phyloP scores from a whole-genome alignment of 768 basidiomycete genomes.

The Kwoniella mangroviensis region DNA sequence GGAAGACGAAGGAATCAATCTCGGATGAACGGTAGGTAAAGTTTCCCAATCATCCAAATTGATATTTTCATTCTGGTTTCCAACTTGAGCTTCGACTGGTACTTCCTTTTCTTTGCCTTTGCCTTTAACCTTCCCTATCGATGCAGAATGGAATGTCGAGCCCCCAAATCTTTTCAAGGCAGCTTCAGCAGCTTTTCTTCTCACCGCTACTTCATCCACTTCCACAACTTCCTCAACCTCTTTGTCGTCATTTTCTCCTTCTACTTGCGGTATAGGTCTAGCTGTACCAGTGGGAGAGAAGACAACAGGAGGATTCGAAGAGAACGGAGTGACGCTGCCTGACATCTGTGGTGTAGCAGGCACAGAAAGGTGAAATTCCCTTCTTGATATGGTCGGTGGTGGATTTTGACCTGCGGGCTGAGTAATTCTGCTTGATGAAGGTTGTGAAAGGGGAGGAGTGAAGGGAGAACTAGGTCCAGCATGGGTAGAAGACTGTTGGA shows the following conservation, averaged over 20 bases:
- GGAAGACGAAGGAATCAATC: constrained; percentile 19
- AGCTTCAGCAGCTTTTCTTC: constrained; percentile 70
- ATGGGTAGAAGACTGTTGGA: background rate
- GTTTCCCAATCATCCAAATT: constrained; percentile 16
- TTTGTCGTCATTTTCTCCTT: background rate
- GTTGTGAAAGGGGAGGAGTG: background rate
- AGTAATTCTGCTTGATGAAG: background rate
- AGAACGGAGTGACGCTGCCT: constrained; percentile 37
- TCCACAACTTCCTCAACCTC: background rate
- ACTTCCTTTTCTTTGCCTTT: constrained; percentile 33
- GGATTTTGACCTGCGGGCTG: background rate
- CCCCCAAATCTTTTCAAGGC: constrained; percentile 64
- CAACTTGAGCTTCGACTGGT: background rate
- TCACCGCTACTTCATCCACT: constrained; percentile 52
- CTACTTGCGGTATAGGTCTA: background rate
- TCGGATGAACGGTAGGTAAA: constrained; percentile 20
- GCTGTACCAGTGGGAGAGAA: constrained; percentile 37
- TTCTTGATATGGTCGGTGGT: constrained; percentile 1
- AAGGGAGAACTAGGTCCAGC: background rate
- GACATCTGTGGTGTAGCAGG: constrained; percentile 41
- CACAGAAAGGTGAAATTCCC: constrained; percentile 27
- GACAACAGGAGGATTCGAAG: constrained; percentile 42
- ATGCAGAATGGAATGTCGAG: background rate
- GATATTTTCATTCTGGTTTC: background rate
- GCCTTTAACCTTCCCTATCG: constrained; percentile 3